Evolutionary conservation across 1,284 basidiomycete genomes (phyloP).

Genomic region (Puccinia hordei): DNA sequence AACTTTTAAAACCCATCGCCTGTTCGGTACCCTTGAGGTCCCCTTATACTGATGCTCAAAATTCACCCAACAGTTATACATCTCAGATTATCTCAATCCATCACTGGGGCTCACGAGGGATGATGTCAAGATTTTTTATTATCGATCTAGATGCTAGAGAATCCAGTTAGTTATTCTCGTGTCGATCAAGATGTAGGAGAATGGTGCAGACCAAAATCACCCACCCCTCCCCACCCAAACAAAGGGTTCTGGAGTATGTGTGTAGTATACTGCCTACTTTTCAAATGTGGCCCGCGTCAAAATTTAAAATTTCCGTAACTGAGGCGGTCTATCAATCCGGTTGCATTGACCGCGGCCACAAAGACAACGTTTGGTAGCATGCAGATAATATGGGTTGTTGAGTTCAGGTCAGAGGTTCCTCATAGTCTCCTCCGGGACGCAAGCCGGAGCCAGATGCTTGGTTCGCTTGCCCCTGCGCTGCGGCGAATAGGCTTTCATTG

Average conservation of each 20-base stretch:
- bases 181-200: too few species aligned
- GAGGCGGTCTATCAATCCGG: neutral
- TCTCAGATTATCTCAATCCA: too few species aligned
- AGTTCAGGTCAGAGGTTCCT: neutral
- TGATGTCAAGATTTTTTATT: neutral
- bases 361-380: neutral
- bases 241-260: neutral
- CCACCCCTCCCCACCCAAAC: too few species aligned
- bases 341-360: constrained; percentile 9
- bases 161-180: too few species aligned
- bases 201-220: neutral
- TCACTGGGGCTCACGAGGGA: neutral
- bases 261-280: neutral
- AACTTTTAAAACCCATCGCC: neutral
- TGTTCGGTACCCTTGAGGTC: neutral
- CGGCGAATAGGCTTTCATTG: neutral
- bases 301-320: neutral
- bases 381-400: neutral
- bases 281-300: neutral
- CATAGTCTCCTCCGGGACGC: neutral
- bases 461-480: neutral
- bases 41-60: neutral
- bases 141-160: too few species aligned
- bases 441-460: neutral
- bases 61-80: neutral